Conservation (phyloP, 768 basidiomycete genomes). For the Pulveroboletus frians region DNA sequence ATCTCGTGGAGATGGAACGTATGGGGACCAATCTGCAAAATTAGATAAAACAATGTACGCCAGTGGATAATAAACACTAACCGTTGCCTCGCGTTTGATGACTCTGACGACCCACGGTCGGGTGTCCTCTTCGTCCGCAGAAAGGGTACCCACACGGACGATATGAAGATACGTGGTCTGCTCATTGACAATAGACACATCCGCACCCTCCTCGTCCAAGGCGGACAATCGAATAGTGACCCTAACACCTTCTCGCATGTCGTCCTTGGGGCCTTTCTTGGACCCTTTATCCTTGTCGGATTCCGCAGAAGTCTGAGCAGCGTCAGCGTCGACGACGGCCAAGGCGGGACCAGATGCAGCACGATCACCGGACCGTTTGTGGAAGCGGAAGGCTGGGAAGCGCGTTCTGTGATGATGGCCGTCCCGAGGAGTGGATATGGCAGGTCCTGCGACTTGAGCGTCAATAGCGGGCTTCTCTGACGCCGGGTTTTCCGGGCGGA, state of each 20-base stretch:
- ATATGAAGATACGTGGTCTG: constrained; percentile 88
- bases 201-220: constrained; percentile 68
- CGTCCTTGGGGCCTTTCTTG: constrained; percentile 46
- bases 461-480: constrained; percentile 12
- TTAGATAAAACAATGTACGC: not conserved
- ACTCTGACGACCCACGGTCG: constrained; percentile 91
- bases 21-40: constrained; percentile 76
- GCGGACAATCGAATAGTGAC: constrained; percentile 79
- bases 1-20: constrained; percentile 96
- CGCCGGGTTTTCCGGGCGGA: constrained; percentile 1
- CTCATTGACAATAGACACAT: constrained; percentile 68
- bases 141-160: constrained; percentile 55
- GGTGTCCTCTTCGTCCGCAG: constrained; percentile 47
- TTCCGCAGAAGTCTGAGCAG: constrained; percentile 27
- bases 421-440: constrained; percentile 11
- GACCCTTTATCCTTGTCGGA: constrained; percentile 39
- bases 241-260: constrained; percentile 60
- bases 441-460: constrained; percentile 7
- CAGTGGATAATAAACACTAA: constrained; percentile 27
- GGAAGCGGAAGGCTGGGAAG: constrained; percentile 66
- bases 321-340: constrained; percentile 70
- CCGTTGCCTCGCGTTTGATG: constrained; percentile 85
- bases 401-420: constrained; percentile 40
- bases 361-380: constrained; percentile 46
- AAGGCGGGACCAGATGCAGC: constrained; percentile 72